Base-by-base conservation (phyloP, 202 grass and related monocot species). In the Miscanthus sacchariflorus region DNA sequence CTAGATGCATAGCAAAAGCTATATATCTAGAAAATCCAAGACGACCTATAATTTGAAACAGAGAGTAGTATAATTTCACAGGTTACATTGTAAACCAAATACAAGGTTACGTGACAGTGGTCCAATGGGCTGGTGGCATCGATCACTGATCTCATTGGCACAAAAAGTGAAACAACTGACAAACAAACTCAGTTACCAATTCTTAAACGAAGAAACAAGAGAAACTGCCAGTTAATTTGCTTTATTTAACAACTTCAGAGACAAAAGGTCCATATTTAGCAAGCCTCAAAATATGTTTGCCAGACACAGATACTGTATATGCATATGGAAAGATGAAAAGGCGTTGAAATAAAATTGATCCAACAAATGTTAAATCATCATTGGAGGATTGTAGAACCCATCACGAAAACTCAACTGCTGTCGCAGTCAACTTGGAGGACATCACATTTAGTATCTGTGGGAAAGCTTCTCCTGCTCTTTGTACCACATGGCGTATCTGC, bases 401-500 rank as follows among this genome's bases (percentile, higher is more conserved):
- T 28, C 59, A 71, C 17, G 59, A 48, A 83, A 86, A 78, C 42
- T 70, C 45, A 83, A 61, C 73, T 48, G 86, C 27, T 61, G 70
- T 50, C 1, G 38, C 30, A 87, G 15, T 56, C 43, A 5, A 40
- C 24, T 48, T 68, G 12, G 23, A 52, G 40, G n/a, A 33, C 23
- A 45, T 49, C 61, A 2, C 28, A 12, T 81, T 90, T 40, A 99
- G 90, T 85, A 99, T 86, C 97, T 96, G 78, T 96, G 97, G 71
- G 85, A 83, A 56, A 99, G 79, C 84, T 99, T 99, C 88, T 99
- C 97, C 88, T 95, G 86, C 81, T 99, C 97, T 86, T 90, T 84
- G 74, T 96, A 99, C 76, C 90, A 94, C 88, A 92, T 92, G 0
- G 92, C 97, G 70, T 96, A 99, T 6, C 97, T 99, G 86, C 74